Evolutionary conservation across 805 yeast species (phyloP).

Genomic region (Metschnikowia bowlesiae): DNA sequence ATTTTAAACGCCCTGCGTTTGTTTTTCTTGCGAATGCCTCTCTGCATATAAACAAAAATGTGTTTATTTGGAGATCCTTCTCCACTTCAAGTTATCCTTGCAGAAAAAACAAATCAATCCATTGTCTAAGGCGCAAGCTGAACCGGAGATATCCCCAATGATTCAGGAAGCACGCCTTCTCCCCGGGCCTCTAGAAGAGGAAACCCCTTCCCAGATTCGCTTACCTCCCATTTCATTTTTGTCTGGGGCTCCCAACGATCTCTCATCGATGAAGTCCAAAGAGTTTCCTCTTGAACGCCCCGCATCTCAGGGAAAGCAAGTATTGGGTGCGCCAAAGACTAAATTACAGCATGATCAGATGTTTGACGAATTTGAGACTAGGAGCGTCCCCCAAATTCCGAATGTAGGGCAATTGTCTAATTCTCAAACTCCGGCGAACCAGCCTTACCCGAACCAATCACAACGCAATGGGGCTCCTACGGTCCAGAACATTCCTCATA

Average conservation of each 20-base stretch:
- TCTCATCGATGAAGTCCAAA: not conserved
- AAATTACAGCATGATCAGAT: not conserved
- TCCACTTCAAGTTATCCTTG: slow-evolving; percentile 3
- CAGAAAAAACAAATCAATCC: not conserved
- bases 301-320: not conserved
- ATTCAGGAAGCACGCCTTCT: not conserved
- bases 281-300: not conserved
- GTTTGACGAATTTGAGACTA: not conserved
- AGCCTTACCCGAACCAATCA: not conserved
- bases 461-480: not conserved
- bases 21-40: slow-evolving; percentile 3
- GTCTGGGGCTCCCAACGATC: slow-evolving; percentile 5
- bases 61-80: slow-evolving; percentile 2
- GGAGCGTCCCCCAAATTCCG: not conserved
- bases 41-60: slow-evolving; percentile 4
- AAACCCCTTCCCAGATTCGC: slow-evolving; percentile 9
- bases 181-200: not conserved
- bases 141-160: not conserved
- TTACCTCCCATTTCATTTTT: slow-evolving; percentile 29
- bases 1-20: slow-evolving; percentile 2
- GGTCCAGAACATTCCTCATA: not conserved
- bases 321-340: not conserved
- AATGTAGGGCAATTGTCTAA: not conserved
- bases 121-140: not conserved
- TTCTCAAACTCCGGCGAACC: not conserved